Conservation (phyloP, 768 basidiomycete genomes). For the Coprinellus micaceus region DNA sequence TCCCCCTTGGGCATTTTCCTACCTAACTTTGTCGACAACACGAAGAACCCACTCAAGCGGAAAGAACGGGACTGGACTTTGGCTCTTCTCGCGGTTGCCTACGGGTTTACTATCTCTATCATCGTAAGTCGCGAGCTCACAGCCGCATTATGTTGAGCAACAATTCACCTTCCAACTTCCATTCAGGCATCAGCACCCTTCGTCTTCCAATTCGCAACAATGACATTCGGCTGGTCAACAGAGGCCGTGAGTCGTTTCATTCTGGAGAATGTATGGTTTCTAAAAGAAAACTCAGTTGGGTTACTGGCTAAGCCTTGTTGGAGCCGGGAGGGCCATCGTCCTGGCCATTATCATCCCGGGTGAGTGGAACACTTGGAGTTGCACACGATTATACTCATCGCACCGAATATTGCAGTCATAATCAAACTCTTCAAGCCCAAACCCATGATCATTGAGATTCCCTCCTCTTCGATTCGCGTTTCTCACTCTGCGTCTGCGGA, state of each 20-base stretch:
- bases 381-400: neutral
- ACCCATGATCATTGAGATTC: constrained; percentile 23
- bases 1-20: constrained; percentile 66
- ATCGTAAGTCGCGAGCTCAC: constrained; percentile 34
- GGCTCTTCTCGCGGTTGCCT: constrained; percentile 49
- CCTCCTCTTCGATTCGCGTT: neutral
- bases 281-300: constrained; percentile 46
- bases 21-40: constrained; percentile 33
- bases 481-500: constrained; percentile 26
- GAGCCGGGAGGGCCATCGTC: constrained; percentile 50
- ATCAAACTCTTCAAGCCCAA: constrained; percentile 53
- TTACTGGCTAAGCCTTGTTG: constrained; percentile 63
- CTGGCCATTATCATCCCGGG: constrained; percentile 59
- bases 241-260: constrained; percentile 44
- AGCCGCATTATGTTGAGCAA: too few relatives aligned
- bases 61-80: constrained; percentile 62
- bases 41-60: constrained; percentile 36
- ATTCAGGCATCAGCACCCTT: constrained; percentile 52
- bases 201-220: constrained; percentile 63
- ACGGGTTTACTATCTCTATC: constrained; percentile 44
- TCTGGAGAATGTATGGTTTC: neutral
- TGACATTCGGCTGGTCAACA: constrained; percentile 62
- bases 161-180: too few relatives aligned
- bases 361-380: constrained; percentile 27
- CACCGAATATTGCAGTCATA: constrained; percentile 35